Base-by-base conservation (phyloP, 805 yeast species). In the Saitoella complicata region DNA sequence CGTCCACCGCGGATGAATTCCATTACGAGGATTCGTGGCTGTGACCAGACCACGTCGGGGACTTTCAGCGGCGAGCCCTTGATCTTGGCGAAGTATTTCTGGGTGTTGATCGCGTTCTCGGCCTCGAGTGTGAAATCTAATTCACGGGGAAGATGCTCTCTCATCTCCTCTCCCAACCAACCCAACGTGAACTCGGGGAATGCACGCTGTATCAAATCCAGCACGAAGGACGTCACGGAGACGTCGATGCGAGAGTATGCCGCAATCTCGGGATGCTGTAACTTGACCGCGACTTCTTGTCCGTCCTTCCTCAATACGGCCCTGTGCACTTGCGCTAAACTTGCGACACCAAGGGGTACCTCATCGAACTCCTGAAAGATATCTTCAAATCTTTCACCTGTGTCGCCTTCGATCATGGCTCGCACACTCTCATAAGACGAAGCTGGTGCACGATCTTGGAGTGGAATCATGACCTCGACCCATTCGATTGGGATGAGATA, bases 151-250 rank as follows among this genome's bases (percentile, higher is more conserved):
- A 91, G 86, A 1, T 95, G 83, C 33, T 69, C 69, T 55, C 82
- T 84, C 60, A 91, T 67, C 61, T 91, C 98, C 47, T 91, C 95
- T 9, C 94, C 84, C n/a, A 91, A 68, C 98, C 98, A 91, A 3
- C 79, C 75, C 52, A 93, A 63, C 0, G 97, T 94, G 57, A 88
- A 91, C 46, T 91, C 91, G 0, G 98, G 97, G 58, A 91, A 91
- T 7, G 83, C 77, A 50, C 72, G 71, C 56, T 76, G 75, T 68
- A 91, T 75, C 49, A 81, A 61, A 31, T 67, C 65, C 57, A 88
- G 88, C 4, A 87, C 94, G 2, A 75, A 67, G 46, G 73, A 71
- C 0, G 96, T 87, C 58, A 91, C 62, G 54, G 72, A 66, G 1
- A 91, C 76, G 62, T 91, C 99, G 29, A 91, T 61, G 0, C 98